These are phyloP conservation scores for Nepenthes gracilis DNA, from an alignment of 148 eudicot species.

Conservation along the genomic window DNA sequence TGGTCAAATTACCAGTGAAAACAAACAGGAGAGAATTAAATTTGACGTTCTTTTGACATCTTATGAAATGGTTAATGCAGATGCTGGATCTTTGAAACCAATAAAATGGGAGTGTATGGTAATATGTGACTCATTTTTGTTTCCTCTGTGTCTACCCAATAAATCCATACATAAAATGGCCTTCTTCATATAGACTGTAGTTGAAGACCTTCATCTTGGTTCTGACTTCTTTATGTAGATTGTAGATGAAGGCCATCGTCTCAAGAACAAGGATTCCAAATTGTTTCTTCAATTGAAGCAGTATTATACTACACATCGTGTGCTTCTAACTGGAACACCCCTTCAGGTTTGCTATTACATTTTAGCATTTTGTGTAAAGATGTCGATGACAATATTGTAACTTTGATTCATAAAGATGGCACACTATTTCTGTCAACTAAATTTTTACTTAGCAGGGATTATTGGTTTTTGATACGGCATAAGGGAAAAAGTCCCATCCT, in stretches of 20 bases:
- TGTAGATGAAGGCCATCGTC: constrained; percentile 99
- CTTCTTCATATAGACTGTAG: constrained; percentile 59
- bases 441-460: no score
- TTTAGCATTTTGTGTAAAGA: neutral
- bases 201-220: constrained; percentile 79
- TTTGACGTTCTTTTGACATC: constrained; percentile 95
- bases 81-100: constrained; percentile 66
- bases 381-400: neutral
- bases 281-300: constrained; percentile 73
- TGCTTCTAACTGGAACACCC: constrained; percentile 93
- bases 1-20: constrained; percentile 47
- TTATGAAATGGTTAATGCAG: constrained; percentile 90
- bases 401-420: neutral
- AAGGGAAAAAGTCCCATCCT: no score
- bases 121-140: constrained; percentile 7
- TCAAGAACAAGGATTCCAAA: constrained; percentile 96
- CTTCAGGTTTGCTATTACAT: constrained; percentile 63
- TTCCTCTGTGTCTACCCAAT: constrained; percentile 1
- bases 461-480: no score
- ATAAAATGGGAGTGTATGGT: constrained; percentile 98
- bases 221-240: constrained; percentile 35
- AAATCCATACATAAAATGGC: constrained; percentile 1
- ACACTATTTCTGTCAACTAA: neutral
- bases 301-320: constrained; percentile 67
- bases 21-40: constrained; percentile 84